phyloP scores from a whole-genome alignment of 1,139 yeast species.

The Geotrichum restrictum region DNA sequence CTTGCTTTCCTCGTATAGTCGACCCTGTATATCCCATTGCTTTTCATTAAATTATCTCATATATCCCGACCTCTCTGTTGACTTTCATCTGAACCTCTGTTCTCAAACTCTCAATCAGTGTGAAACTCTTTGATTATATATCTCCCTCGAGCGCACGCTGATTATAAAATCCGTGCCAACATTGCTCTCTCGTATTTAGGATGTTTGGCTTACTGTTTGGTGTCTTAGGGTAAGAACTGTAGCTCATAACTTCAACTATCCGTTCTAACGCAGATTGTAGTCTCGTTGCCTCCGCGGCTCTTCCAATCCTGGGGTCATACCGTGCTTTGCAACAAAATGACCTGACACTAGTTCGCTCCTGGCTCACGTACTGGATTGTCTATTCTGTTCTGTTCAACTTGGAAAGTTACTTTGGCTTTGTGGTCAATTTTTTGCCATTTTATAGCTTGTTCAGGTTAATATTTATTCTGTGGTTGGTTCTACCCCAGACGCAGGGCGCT shows the following conservation, averaged over 20 bases:
- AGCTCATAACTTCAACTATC: neutral
- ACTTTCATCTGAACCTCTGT: no score
- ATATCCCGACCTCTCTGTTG: no score
- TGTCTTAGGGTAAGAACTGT: constrained; percentile 23
- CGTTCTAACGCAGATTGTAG: constrained; percentile 21
- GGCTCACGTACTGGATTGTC: constrained; percentile 64
- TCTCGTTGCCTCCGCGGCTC: constrained; percentile 43
- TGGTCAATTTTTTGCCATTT: constrained; percentile 47
- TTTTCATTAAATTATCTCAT: no score
- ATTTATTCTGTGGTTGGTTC: constrained; percentile 50
- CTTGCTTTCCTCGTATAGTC: no score
- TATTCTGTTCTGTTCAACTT: constrained; percentile 43
- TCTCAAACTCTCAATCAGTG: no score
- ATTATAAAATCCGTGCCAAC: neutral
- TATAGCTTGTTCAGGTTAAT: constrained; percentile 44
- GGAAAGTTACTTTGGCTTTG: constrained; percentile 45
- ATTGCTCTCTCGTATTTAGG: neutral
- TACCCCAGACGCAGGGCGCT: constrained; percentile 47
- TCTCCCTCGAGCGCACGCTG: no score
- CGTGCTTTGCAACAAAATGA: constrained; percentile 50
- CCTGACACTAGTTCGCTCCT: constrained; percentile 48
- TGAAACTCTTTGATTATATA: no score
- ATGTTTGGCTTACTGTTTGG: constrained; percentile 27
- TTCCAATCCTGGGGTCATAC: constrained; percentile 59
- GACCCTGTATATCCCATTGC: no score